Conservation (phyloP, 208 protist genomes). For the Leptomonas seymouri region DNA sequence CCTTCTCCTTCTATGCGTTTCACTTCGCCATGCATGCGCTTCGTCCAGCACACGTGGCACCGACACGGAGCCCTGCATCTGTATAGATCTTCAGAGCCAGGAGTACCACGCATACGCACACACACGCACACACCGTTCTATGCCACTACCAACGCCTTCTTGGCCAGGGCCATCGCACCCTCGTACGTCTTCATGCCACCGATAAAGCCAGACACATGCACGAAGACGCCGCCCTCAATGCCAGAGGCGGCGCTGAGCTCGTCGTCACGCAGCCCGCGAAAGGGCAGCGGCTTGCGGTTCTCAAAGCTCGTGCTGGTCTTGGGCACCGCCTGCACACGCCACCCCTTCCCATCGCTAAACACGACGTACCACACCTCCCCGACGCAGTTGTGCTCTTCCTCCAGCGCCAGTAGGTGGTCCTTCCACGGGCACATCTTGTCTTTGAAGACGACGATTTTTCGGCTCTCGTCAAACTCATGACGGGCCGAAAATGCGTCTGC, state of each 20-base stretch:
- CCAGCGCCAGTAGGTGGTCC: constrained; percentile 93
- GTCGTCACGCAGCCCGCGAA: constrained; percentile 93
- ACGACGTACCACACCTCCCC: constrained; percentile 86
- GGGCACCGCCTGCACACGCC: constrained; percentile 93
- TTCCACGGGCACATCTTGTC: constrained; percentile 92
- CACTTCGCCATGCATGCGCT: too few species aligned
- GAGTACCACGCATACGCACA: not conserved
- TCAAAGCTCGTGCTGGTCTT: constrained; percentile 71
- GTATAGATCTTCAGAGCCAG: too few species aligned
- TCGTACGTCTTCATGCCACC: constrained; percentile 95
- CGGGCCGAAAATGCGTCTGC: constrained; percentile 64
- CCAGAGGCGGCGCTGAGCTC: constrained; percentile 82
- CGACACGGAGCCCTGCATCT: too few species aligned
- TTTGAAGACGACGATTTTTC: constrained; percentile 85
- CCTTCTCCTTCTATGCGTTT: too few species aligned
- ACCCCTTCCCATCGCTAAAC: constrained; percentile 87
- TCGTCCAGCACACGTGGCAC: too few species aligned
- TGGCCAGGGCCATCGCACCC: constrained; percentile 92
- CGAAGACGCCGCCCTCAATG: constrained; percentile 94
- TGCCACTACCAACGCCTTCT: constrained; percentile 59
- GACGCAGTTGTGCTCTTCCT: constrained; percentile 61
- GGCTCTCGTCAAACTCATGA: constrained; percentile 54
- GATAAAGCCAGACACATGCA: constrained; percentile 97
- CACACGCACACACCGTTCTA: constrained; percentile 1
- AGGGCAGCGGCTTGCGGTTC: constrained; percentile 89